Percentiles rank a stretch among this genome's conserved stretches.
These are phyloP conservation scores for Aureobasidium leucospermi DNA, from an alignment of 2,329 filamentous ascomycete genomes.

Conservation along the genomic window DNA sequence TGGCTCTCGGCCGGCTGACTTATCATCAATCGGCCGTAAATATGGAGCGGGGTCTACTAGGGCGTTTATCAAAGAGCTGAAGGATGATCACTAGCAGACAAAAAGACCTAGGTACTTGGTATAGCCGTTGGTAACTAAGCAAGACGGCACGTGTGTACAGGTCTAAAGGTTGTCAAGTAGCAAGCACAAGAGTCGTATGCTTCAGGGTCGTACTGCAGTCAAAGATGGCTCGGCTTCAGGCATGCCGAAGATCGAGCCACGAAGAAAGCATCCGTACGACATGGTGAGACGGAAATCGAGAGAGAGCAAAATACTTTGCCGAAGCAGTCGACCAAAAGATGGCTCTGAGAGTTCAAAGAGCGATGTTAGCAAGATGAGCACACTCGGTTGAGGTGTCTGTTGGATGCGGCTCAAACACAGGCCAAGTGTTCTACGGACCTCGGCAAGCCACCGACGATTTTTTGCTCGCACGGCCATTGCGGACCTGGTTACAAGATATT, in stretches of 20 bases:
- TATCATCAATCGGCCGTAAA: constrained; percentile 5
- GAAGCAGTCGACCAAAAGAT: too few species aligned
- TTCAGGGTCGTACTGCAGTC: background rate
- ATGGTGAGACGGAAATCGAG: too few species aligned
- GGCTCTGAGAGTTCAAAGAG: background rate
- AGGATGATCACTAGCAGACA: background rate
- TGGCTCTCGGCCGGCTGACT: constrained; percentile 5
- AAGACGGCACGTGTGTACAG: background rate
- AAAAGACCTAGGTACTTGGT: background rate
- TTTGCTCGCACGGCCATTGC: background rate
- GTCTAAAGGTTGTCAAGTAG: background rate
- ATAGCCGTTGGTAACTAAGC: background rate
- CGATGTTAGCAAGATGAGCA: background rate
- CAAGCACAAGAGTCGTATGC: background rate
- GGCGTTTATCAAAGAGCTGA: background rate
- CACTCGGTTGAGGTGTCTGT: background rate
- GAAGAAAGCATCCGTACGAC: too few species aligned
- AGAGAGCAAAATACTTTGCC: too few species aligned
- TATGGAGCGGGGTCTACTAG: constrained; percentile 10
- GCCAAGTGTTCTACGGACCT: constrained; percentile 3
- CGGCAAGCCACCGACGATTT: constrained; percentile 6
- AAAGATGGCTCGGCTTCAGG: background rate
- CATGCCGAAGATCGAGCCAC: too few species aligned
- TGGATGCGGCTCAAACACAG: background rate
- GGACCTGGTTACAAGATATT: background rate